phyloP scores from a whole-genome alignment of 352 stramenopile genomes.

The Globisporangium viniferum region DNA sequence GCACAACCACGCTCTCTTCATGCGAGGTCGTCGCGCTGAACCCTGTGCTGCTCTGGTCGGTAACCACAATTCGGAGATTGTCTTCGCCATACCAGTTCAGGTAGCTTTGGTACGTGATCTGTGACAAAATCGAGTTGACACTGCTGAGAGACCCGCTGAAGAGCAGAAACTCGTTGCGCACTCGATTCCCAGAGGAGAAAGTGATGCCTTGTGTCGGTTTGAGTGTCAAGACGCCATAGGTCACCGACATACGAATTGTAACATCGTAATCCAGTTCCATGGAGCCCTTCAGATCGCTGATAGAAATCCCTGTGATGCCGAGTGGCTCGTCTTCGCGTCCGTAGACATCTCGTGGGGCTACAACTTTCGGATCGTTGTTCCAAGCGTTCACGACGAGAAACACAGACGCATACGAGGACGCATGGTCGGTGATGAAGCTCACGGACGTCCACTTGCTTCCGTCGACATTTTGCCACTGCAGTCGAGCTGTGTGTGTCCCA shows the following conservation, averaged over 20 bases:
- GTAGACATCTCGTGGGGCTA: conserved; percentile 27
- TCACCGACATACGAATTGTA: conserved; percentile 49
- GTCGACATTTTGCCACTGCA: conserved; percentile 81
- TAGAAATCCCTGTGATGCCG: conserved; percentile 34
- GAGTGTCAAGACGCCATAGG: conserved; percentile 52
- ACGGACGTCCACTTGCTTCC: conserved; percentile 61
- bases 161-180: conserved; percentile 51
- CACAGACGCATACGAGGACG: conserved; percentile 61
- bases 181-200: conserved; percentile 45
- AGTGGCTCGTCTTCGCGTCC: conserved; percentile 51
- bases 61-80: conserved; percentile 45
- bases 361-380: conserved; percentile 67
- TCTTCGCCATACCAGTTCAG: conserved; percentile 79
- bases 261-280: conserved; percentile 65
- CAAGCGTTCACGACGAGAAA: conserved; percentile 66
- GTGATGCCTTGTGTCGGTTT: conserved; percentile 59
- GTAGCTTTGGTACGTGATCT: conserved; percentile 51
- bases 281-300: conserved; percentile 44
- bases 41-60: conserved; percentile 62
- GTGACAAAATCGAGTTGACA: conserved; percentile 54
- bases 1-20: conserved; percentile 32
- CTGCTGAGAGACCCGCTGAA: conserved; percentile 59
- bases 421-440: conserved; percentile 66
- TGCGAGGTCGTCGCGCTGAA: conserved; percentile 39
- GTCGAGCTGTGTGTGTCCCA: conserved; percentile 53